Base-by-base conservation (phyloP, 306 rosid species). In the Trichosanthes cucumerina region DNA sequence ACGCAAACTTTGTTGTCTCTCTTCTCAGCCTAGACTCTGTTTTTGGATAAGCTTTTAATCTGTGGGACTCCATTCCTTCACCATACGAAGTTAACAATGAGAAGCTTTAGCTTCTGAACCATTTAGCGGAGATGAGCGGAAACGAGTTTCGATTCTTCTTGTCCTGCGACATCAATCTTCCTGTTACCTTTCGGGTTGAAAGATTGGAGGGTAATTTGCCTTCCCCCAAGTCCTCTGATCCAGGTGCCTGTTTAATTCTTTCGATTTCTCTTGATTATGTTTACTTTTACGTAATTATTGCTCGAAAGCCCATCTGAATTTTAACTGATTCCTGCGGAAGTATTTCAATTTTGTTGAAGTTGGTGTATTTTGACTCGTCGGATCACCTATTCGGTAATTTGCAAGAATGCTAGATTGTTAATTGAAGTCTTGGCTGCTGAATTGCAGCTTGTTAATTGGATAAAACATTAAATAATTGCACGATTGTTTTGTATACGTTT, bases 61-160 rank as follows among this genome's bases (percentile, higher is more conserved):
- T 10, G 74, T n/a, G 24, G 19, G 26, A 57, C 63, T 76, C 3
- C 31, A 33, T 34, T 38, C 15, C 5, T 50, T 12, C 68, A 14
- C 53, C 53, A 5, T 6, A 21, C 53, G 21, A 58, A 76, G 5
- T 57, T 34, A 21, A 41, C 33, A 14, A 57, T 58, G 68, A 56
- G 12, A 36, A 76, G 23, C 33, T 26, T 23, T 9, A 14, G 15
- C 24, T 9, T 38, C 68, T 26, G n/a, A 76, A 9, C 47, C 68
- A 21, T 58, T 76, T 12, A 26, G 63, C 63, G 39, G 44, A 63
- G 33, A 95, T 95, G 98, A 83, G 81, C 12, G 95, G 92, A 36
- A 92, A 87, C 88, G 99, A 95, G 86, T 95, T 95, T 82, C 88
- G 99, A 57, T 95, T 95, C 92, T 92, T 92, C 90, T 79, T 95